Evolutionary conservation across 495 filamentous ascomycete species (phyloP), one percentile per base, ranked within the genome.

Genomic region (Trichoderma virens): DNA sequence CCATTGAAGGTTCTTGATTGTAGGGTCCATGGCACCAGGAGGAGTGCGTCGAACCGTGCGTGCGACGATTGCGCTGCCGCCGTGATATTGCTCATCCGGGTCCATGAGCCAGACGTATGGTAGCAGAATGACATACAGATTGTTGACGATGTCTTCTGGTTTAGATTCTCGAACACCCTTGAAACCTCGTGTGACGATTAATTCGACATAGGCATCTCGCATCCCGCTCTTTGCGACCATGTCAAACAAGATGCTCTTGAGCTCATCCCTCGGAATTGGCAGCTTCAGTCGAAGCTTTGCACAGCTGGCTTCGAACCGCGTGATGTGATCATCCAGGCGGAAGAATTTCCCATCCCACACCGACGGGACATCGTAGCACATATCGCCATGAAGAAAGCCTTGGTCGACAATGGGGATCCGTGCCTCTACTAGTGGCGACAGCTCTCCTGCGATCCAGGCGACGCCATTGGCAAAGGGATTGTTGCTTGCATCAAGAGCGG

Each of bases 1-100:
- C 74, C 75, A 78, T 64, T 78, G 76, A 62, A 78, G 64, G 41
- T 78, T 78, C 69, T 78, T 78, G 51, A 78, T 64, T 3, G 74
- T 78, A 0, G 76, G 76, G 60, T 78, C 76, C 18, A 77, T 70
- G 0, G 73, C 67, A 0, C 76, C 73, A 1, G 73, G 73, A 0
- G 76, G 72, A 1, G 68, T 66, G 0, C 76, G 71, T 0, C 72
- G 71, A 6, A 78, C 75, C 18, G 76, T 77, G 9, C 76, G 70
- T 0, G 76, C 72, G 23, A 78, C 64, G 25, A 78, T 69, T 0
- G 76, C 75, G n/a, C 65, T 70, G 16, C 76, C 76, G n/a, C 76
- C 76, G 9, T 18, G 27, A 1, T 25, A 67, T 64, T 78, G 76
- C 11, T 70, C 59, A 32, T 75, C 73, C 1, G 76, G 76, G 62